phyloP scores from a whole-genome alignment of 1,139 yeast species.

The Geotrichum fermentans region DNA sequence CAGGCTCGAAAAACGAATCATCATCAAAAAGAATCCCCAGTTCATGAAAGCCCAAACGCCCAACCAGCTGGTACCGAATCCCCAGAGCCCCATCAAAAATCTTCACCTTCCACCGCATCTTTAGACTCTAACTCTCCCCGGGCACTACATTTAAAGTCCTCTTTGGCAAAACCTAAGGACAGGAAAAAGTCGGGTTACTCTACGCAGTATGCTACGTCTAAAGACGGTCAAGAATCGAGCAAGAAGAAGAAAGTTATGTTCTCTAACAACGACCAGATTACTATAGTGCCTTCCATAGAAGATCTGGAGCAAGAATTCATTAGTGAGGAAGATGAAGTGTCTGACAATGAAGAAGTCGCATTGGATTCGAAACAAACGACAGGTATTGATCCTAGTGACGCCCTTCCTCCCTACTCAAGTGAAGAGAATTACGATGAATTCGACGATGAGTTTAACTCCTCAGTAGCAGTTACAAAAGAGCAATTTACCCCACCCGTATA shows the following conservation, averaged over 20 bases:
- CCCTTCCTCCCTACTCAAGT: not conserved
- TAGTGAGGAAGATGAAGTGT: conserved; percentile 5
- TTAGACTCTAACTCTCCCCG: not conserved
- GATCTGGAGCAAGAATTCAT: conserved; percentile 8
- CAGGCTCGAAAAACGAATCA: not conserved
- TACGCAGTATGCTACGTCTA: not conserved
- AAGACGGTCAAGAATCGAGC: not conserved
- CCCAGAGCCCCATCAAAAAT: not conserved
- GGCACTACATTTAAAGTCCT: conserved; percentile 23
- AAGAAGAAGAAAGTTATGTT: conserved; percentile 20
- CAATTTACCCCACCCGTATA: conserved; percentile 13
- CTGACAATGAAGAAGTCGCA: conserved; percentile 4
- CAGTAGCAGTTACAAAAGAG: conserved; percentile 10
- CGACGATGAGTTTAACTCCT: conserved; percentile 13
- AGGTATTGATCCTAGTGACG: not conserved
- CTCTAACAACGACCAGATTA: conserved; percentile 18
- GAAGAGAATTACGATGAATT: not conserved
- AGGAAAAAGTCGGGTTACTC: not conserved
- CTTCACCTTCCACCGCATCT: not conserved
- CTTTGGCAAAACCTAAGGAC: conserved; percentile 20
- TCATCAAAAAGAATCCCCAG: not conserved
- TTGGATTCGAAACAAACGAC: not conserved
- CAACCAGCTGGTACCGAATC: not conserved
- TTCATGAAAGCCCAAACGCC: not conserved
- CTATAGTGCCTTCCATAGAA: conserved; percentile 17